Conservation (phyloP, 2,329 filamentous ascomycete genomes). For the Penicillium sp. region DNA sequence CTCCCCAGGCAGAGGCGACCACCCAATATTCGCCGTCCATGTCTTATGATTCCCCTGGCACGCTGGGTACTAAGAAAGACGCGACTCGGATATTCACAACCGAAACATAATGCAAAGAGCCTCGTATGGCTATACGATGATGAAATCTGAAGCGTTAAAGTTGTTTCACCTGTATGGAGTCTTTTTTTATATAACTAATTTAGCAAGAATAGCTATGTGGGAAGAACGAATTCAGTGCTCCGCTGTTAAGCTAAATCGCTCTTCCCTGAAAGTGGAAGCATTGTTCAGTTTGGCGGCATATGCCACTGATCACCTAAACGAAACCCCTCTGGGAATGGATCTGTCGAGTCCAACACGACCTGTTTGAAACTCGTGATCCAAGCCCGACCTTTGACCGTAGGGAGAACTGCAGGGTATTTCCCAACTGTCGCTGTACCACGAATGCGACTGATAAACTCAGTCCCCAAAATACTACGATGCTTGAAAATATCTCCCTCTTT, state of each 20-base stretch:
- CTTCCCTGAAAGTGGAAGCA: background rate
- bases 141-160: background rate
- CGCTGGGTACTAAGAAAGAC: background rate
- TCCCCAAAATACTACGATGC: constrained; percentile 46
- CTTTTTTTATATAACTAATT: background rate
- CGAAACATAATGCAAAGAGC: background rate
- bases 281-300: constrained; percentile 10
- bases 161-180: background rate
- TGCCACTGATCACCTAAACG: constrained; percentile 35
- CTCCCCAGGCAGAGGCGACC: background rate
- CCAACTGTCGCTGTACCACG: constrained; percentile 41
- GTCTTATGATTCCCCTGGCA: background rate
- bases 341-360: constrained; percentile 44
- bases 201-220: background rate
- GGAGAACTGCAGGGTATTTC: constrained; percentile 40
- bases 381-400: constrained; percentile 45
- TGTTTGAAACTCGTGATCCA: constrained; percentile 51
- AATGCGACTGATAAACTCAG: constrained; percentile 44
- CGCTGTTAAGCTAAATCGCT: background rate
- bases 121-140: background rate
- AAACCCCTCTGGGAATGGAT: constrained; percentile 48
- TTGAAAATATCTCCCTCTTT: constrained; percentile 38
- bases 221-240: background rate
- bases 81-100: background rate
- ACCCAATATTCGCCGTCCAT: background rate